Percentiles rank a stretch among this genome's conserved stretches.
Evolutionary conservation across 2,329 filamentous ascomycete species (phyloP).

Genomic region (Sphaceloma murrayae): DNA sequence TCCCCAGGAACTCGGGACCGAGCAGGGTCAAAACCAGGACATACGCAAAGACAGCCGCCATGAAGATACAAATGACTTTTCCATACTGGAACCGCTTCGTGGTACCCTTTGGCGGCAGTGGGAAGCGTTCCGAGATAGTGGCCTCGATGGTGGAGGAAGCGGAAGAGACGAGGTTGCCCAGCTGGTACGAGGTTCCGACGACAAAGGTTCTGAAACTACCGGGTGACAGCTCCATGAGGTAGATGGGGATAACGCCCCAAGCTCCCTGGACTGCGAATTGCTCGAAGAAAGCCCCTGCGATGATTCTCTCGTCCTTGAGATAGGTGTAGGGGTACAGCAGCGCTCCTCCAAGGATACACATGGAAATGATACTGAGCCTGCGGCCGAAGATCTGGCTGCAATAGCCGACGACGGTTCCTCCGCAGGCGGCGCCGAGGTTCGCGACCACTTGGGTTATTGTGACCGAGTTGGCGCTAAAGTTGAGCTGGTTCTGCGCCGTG

Average conservation of each 20-base stretch:
- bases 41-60: conserved; percentile 68
- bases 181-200: conserved; percentile 32
- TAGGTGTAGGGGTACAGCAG: conserved; percentile 31
- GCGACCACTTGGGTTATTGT: conserved; percentile 38
- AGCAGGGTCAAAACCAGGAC: conserved; percentile 53
- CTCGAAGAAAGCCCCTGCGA: conserved; percentile 30
- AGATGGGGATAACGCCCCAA: conserved; percentile 34
- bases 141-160: conserved; percentile 37
- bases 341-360: conserved; percentile 29
- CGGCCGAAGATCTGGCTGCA: conserved; percentile 30
- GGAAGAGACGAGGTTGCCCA: conserved; percentile 34
- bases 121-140: conserved; percentile 35
- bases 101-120: conserved; percentile 29
- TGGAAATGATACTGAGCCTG: conserved; percentile 32
- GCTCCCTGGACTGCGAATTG: conserved; percentile 33
- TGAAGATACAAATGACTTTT: conserved; percentile 49
- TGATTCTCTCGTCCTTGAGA: conserved; percentile 26
- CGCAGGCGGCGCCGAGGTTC: conserved; percentile 31
- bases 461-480: conserved; percentile 37
- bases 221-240: conserved; percentile 31
- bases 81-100: conserved; percentile 34
- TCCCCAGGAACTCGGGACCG: conserved; percentile 44
- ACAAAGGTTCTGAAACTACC: conserved; percentile 29
- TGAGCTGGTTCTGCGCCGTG: conserved; percentile 40
- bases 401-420: conserved; percentile 31